Conservation (phyloP, 75 land plant genomes). For the Pseudotsuga menziesii region DNA sequence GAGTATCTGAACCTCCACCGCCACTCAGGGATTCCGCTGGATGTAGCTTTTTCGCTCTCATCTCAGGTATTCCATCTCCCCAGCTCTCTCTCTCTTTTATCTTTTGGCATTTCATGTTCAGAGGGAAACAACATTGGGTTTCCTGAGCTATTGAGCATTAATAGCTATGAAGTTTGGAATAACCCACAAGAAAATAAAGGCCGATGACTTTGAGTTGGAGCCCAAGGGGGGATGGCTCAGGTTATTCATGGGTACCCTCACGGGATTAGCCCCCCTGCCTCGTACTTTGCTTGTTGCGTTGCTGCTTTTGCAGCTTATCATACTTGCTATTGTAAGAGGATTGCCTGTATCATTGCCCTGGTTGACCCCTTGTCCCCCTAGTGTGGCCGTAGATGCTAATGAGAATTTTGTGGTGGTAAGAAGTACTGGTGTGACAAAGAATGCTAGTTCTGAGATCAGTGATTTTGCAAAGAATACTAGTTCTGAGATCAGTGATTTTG, state of each 20-base stretch:
- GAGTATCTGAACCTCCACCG: no score
- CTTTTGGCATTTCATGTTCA: no score
- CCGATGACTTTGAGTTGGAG: background rate
- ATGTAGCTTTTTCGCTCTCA: no score
- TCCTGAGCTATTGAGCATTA: background rate
- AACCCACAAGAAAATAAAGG: background rate
- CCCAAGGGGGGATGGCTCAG: background rate
- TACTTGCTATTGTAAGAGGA: constrained; percentile 1
- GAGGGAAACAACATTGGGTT: no score
- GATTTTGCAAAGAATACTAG: background rate
- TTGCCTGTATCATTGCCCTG: constrained; percentile 7
- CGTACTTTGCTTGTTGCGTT: background rate
- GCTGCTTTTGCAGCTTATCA: background rate
- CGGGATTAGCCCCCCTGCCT: background rate
- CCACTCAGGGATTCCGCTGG: no score
- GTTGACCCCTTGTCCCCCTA: background rate
- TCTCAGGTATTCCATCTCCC: no score
- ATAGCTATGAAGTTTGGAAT: background rate
- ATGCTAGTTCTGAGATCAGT: background rate
- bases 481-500: background rate
- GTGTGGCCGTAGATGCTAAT: background rate
- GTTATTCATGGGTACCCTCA: background rate
- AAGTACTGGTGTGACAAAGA: background rate
- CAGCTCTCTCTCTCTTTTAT: no score
- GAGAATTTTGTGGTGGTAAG: no score